Conservation (phyloP, 768 basidiomycete genomes). For the Leccinum disarticulatum region DNA sequence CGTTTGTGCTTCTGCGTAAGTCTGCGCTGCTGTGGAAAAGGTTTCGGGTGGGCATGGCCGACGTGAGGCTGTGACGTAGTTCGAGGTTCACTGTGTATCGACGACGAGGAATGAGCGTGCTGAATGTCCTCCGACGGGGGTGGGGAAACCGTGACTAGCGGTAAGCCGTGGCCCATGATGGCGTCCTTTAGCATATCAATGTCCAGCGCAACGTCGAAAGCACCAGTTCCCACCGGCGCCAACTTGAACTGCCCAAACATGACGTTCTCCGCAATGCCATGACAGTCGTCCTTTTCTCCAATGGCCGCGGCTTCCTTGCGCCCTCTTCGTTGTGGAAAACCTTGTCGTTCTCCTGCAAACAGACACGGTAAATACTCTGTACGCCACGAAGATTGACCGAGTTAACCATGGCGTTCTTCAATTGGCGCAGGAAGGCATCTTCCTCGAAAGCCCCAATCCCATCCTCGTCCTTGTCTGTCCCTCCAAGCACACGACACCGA, state of each 20-base stretch:
- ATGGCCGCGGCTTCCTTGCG: constrained; percentile 92
- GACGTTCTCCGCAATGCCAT: constrained; percentile 98
- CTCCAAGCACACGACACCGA: constrained; percentile 89
- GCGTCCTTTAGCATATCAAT: constrained; percentile 99
- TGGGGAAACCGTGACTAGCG: constrained; percentile 18
- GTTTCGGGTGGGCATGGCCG: background rate
- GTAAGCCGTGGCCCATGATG: constrained; percentile 43
- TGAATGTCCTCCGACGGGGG: constrained; percentile 7
- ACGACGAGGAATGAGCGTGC: background rate
- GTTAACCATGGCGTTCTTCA: constrained; percentile 96
- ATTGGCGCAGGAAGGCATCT: constrained; percentile 92
- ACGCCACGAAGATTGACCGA: constrained; percentile 95
- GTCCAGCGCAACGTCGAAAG: constrained; percentile 94
- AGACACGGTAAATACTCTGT: constrained; percentile 85
- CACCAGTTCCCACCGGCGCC: constrained; percentile 98
- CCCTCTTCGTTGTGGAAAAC: constrained; percentile 65
- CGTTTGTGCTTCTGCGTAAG: constrained; percentile 11
- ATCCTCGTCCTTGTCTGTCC: constrained; percentile 84
- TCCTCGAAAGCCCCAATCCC: constrained; percentile 76
- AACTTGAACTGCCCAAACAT: constrained; percentile 99
- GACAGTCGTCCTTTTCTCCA: constrained; percentile 97
- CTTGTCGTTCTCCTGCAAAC: constrained; percentile 87
- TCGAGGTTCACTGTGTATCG: background rate
- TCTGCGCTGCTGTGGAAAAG: constrained; percentile 4
- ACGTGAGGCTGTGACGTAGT: constrained; percentile 8